Percentiles rank a stretch among this genome's conserved stretches.
Conservation (phyloP, 768 basidiomycete species). For the Boletus tylopilopsis region DNA sequence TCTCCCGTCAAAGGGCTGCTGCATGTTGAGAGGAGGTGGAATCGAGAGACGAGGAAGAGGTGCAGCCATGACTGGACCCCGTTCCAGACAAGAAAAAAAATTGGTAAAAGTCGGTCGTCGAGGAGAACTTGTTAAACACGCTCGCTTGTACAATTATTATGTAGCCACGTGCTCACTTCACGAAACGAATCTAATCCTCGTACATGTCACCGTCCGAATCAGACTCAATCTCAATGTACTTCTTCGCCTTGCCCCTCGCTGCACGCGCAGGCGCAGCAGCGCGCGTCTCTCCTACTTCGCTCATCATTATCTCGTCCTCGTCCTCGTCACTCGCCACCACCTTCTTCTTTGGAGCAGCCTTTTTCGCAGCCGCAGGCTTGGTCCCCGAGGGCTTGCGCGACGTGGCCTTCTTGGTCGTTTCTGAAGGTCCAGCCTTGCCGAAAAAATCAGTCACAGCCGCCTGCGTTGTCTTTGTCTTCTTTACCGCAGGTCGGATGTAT, state of each 20-base stretch:
- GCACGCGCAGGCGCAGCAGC: slow-evolving; percentile 43
- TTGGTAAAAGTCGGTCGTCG: no score
- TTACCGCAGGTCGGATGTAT: slow-evolving; percentile 44
- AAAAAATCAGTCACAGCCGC: slow-evolving; percentile 59
- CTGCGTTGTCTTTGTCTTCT: slow-evolving; percentile 47
- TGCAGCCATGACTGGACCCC: slow-evolving; percentile 21
- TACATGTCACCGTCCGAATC: slow-evolving; percentile 51
- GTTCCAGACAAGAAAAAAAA: background rate
- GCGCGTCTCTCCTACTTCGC: slow-evolving; percentile 42
- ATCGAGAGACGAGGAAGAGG: slow-evolving; percentile 57
- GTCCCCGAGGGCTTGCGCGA: slow-evolving; percentile 53
- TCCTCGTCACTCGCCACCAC: slow-evolving; percentile 42
- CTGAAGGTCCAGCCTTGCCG: slow-evolving; percentile 38
- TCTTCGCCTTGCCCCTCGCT: slow-evolving; percentile 49
- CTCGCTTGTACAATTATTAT: no score
- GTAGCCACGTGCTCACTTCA: no score
- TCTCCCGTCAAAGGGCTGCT: slow-evolving; percentile 49
- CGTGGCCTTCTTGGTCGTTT: slow-evolving; percentile 37
- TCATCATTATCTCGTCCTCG: slow-evolving; percentile 36
- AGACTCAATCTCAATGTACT: slow-evolving; percentile 59
- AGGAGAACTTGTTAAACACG: no score
- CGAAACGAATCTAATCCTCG: slow-evolving; percentile 33
- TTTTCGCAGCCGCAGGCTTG: slow-evolving; percentile 58
- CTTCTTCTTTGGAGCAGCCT: slow-evolving; percentile 38
- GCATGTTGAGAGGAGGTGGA: slow-evolving; percentile 48